Base-by-base conservation (phyloP, 1,284 basidiomycete genomes). In the Cryptococcus sp. region DNA sequence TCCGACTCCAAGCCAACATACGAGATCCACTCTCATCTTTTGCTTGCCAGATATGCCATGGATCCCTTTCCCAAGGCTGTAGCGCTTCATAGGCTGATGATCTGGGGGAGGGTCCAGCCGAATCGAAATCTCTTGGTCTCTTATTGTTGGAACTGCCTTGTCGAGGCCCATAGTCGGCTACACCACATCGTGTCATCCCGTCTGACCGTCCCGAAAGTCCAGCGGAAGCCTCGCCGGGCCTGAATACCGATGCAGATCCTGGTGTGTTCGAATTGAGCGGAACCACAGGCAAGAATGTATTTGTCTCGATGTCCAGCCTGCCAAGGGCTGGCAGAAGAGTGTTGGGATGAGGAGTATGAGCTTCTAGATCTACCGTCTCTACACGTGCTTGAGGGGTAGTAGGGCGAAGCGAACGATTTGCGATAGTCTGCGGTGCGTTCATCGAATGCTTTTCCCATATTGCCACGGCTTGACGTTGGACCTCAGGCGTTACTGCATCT, bases 1-100 rank as follows among this genome's bases (percentile, higher is more conserved):
- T 50, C 31, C 62, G 52, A 4, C 57, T 52, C 64, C 67, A 69
- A 1, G 37, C 49, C 2, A 66, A 34, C 2, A 55, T 44, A 21
- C 24, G 7, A 16, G 21, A 21, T 13, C 50, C 25, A 13, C 44
- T 25, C 34, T 46, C 46, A n/a, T 48, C 42, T 10, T 25, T 7
- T 16, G 16, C 18, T n/a, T 53, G 40, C 53, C 56, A 66, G 7
- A 66, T 32, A 10, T 48, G 31, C 61, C 62, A 68, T 1, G 56
- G 54, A 43, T 64, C 60, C 4, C 48, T 23, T 9, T 34, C 32
- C 32, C 32, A 34, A 9, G n/a, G n/a, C n/a, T n/a, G n/a, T n/a
- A n/a, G n/a, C n/a, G n/a, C n/a, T n/a, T n/a, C n/a, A n/a, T n/a
- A n/a, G n/a, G n/a, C n/a, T n/a, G n/a, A n/a, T n/a, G n/a, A n/a